Conservation (phyloP, 139 green algal genomes). For the Micractinium conductrix region DNA sequence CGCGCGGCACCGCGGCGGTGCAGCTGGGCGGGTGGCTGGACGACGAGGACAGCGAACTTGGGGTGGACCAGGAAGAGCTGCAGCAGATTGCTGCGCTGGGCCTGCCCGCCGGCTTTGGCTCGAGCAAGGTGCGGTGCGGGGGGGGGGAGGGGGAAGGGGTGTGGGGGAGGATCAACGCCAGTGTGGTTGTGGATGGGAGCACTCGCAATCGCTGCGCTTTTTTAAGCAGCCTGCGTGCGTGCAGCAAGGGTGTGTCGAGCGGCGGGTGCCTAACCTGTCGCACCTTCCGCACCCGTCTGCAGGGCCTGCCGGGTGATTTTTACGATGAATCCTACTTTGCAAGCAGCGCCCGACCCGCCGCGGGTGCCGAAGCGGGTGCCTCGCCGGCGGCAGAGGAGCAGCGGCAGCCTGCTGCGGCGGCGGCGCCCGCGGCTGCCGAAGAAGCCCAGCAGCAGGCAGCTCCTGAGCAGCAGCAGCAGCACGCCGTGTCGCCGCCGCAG, state of each 20-base stretch:
- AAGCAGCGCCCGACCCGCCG: too few species aligned
- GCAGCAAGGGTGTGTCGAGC: too few species aligned
- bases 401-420: neutral
- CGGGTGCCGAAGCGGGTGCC: too few species aligned
- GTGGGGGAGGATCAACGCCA: too few species aligned
- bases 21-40: constrained; percentile 12
- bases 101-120: constrained; percentile 32
- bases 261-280: too few species aligned
- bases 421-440: neutral
- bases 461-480: neutral
- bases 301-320: too few species aligned
- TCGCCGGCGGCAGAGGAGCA: neutral
- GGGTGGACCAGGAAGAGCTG: constrained; percentile 20
- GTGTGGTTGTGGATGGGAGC: too few species aligned
- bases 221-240: too few species aligned
- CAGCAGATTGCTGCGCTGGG: constrained; percentile 7
- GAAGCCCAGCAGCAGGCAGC: neutral
- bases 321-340: neutral
- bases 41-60: constrained; percentile 12
- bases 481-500: neutral
- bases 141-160: neutral
- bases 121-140: constrained; percentile 9
- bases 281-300: too few species aligned
- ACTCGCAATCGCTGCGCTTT: too few species aligned
- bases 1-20: constrained; percentile 8